Conservation (phyloP, 2,329 filamentous ascomycete genomes). For the Pseudocercospora eumusae region DNA sequence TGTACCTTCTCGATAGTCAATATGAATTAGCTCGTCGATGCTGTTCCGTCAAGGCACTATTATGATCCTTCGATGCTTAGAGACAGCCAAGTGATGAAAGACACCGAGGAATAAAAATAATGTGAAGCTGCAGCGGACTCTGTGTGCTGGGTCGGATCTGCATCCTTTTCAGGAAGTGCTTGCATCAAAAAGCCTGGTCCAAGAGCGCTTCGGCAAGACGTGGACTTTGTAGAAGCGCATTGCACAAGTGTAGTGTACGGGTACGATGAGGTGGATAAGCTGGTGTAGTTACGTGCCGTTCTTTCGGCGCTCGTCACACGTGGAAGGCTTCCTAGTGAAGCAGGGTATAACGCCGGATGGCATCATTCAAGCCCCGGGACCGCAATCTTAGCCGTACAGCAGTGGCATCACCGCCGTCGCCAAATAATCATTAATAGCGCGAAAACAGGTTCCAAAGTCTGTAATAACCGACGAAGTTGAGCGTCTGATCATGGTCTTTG, state of each 20-base stretch:
- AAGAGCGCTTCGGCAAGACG: background rate
- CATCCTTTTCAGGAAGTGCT: conserved; percentile 1
- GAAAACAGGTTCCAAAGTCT: conserved; percentile 11
- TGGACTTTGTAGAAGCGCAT: background rate
- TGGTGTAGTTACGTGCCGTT: background rate
- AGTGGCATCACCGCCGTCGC: background rate
- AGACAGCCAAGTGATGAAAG: background rate
- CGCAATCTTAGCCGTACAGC: background rate
- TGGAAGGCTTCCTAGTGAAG: background rate
- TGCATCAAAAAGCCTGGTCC: background rate
- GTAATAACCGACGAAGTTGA: conserved; percentile 9
- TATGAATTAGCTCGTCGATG: background rate
- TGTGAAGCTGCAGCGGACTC: background rate
- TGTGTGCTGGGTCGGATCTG: background rate
- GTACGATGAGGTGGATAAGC: background rate
- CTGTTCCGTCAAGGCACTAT: background rate
- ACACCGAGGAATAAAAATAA: background rate
- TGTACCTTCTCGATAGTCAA: background rate
- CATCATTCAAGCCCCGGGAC: background rate
- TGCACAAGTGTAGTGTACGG: background rate
- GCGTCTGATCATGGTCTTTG: background rate
- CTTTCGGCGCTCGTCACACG: background rate
- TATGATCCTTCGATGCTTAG: background rate
- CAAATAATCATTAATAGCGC: conserved; percentile 1
- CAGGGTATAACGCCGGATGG: background rate